Evolutionary conservation across 78 protist genomes (phyloP), one percentile per base, ranked within the genome.

Genomic region (Tieghemostelium lacteum): DNA sequence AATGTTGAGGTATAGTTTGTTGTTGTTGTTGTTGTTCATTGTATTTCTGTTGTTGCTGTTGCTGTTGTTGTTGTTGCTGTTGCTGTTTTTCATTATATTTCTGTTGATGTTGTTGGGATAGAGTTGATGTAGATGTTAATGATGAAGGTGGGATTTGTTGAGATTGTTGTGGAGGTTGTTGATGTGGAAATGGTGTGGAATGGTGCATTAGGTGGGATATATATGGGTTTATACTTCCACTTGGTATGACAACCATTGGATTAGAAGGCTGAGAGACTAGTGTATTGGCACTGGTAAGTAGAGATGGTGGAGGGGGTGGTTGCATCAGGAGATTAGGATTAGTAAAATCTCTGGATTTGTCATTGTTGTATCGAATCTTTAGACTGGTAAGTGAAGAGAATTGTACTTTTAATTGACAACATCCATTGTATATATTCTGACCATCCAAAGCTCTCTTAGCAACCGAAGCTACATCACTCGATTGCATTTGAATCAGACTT

Each of bases 381-480:
- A 95, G 74, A 29, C 39, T 63, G 3, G 49, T 61, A 5, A 94
- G 62, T 49, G 75, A 80, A 7, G 96, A 94, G 57, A 42, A 67
- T 67, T 92, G 94, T 73, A 96, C 83, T 39, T 71, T 60, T 24
- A 96, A 57, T 31, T 31, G 62, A 88, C 94, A 86, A 70, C 94
- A 87, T 22, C 85, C 83, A 40, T 33, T 26, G 50, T 92, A 95
- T 24, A 96, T 73, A 80, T 77, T 83, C 50, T 93, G 86, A 29
- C 96, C 96, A 37, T 96, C 73, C 6, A 95, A 57, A 12, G 29
- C 8, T 77, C 74, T 80, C 69, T 93, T 92, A 8, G 94, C 95
- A 26, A 16, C 19, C 22, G 26, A 33, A 33, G 95, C 94, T 24
- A 85, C n/a, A 14, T 70, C 75, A 2, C 73, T 37, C 2, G 64